Evolutionary conservation across 2,329 filamentous ascomycete species (phyloP), one percentile per base, ranked within the genome.

Genomic region (Dothidotthia symphoricarpi): DNA sequence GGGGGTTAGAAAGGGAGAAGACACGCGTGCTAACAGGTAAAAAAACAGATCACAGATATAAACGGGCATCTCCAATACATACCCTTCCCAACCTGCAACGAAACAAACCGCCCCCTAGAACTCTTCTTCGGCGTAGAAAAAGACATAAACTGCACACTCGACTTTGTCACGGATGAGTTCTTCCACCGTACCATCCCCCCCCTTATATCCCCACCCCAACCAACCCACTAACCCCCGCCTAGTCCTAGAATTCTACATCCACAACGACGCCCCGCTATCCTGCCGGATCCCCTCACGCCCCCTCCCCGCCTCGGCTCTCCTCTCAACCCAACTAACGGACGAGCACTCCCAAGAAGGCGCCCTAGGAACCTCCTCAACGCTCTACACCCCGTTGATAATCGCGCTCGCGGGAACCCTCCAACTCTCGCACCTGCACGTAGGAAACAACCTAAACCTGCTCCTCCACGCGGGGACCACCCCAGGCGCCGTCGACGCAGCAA

Each of bases 231-330:
- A n/a, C n/a, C n/a, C n/a, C n/a, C n/a, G n/a, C n/a, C n/a, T n/a
- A 22, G 19, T 91, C 34, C 83, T 91, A 72, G 87, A 97, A 72
- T 97, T 96, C 77, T 97, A 97, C 76, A 84, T 97, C 66, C 93
- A 97, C 76, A 89, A 86, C 72, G 93, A 98, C 69, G 90, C 89
- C 13, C 93, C 93, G 8, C 76, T 97, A 33, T 83, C 88, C 37
- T 98, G 93, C 69, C 90, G 93, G 35, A 80, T 97, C 11, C 88
- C 91, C 17, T 81, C 88, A 0, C 82, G 85, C 6, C 91, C 91
- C 0, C 69, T 80, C 2, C 61, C 69, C 2, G 61, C 68, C 8
- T 58, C 60, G 14, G 65, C 68, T 17, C 39, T 57, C 45, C 53
- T 55, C 39, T 47, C 45, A 22, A 52, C 63, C 31, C 55, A 49